phyloP scores from a whole-genome alignment of 805 yeast genomes.

The Yarrowia osloensis region DNA sequence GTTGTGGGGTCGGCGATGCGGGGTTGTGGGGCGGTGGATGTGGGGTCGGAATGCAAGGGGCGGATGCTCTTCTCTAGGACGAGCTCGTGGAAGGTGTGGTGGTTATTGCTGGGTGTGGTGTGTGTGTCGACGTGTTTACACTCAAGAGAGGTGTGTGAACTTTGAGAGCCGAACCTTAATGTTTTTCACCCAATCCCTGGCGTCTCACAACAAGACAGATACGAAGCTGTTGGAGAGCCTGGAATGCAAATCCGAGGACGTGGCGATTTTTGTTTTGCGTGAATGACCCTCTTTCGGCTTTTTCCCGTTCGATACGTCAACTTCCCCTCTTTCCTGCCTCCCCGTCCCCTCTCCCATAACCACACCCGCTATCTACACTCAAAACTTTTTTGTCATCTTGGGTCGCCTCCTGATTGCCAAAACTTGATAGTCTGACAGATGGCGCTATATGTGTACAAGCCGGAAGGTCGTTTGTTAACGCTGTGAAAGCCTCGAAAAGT shows the following conservation, averaged over 20 bases:
- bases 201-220: not conserved
- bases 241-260: not conserved
- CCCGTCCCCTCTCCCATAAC: not conserved
- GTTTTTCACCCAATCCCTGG: constrained; percentile 7
- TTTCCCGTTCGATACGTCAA: not conserved
- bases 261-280: not conserved
- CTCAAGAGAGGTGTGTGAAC: not conserved
- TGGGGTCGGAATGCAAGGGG: not conserved
- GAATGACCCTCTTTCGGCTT: not conserved
- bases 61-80: not conserved
- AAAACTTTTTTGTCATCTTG: not conserved
- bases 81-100: not conserved
- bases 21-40: not conserved
- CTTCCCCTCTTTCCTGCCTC: not conserved
- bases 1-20: not conserved
- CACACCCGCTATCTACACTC: not conserved
- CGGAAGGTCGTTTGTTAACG: too few relatives aligned
- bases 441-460: not conserved
- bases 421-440: not conserved
- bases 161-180: not conserved
- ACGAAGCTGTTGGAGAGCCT: not conserved
- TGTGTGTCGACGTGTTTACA: constrained; percentile 18
- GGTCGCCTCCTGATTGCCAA: not conserved
- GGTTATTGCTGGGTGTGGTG: not conserved
- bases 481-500: too few relatives aligned